These are phyloP conservation scores for Candida piceae DNA, from an alignment of 805 yeast species.

Conservation along the genomic window DNA sequence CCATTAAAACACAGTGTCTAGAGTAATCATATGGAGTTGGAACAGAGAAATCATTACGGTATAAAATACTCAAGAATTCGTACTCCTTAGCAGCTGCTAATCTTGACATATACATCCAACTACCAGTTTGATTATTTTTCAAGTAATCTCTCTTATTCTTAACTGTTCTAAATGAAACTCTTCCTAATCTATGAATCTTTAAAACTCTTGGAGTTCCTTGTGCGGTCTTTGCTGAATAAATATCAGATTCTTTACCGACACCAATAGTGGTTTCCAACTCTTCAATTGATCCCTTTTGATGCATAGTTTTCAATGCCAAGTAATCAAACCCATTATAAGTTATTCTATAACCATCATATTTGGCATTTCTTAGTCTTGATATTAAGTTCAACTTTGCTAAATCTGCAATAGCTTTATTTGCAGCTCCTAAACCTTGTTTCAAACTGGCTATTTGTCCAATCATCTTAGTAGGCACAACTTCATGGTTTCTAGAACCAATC, in stretches of 20 bases:
- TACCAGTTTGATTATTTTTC: conserved; percentile 63
- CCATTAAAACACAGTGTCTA: conserved; percentile 92
- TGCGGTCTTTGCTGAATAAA: conserved; percentile 71
- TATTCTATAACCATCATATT: conserved; percentile 89
- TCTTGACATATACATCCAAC: conserved; percentile 90
- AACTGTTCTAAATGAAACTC: conserved; percentile 89
- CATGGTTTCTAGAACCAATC: conserved; percentile 87
- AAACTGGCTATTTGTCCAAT: conserved; percentile 77
- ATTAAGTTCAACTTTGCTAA: conserved; percentile 82
- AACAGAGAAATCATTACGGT: conserved; percentile 73
- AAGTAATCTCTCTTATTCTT: conserved; percentile 92
- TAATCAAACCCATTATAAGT: conserved; percentile 91
- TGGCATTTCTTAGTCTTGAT: conserved; percentile 78
- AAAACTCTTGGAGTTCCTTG: conserved; percentile 63
- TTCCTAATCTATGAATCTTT: conserved; percentile 89
- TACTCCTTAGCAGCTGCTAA: conserved; percentile 92
- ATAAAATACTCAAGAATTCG: conserved; percentile 75
- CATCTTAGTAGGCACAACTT: conserved; percentile 84
- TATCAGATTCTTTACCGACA: conserved; percentile 97
- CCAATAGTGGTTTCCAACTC: conserved; percentile 87
- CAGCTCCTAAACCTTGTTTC: conserved; percentile 61
- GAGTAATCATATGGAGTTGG: conserved; percentile 88
- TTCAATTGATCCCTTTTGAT: conserved; percentile 65
- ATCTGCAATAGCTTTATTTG: conserved; percentile 74
- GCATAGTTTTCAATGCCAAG: conserved; percentile 80